Conservation (phyloP, 345 rosid genomes). For the Populus ilicifolia region DNA sequence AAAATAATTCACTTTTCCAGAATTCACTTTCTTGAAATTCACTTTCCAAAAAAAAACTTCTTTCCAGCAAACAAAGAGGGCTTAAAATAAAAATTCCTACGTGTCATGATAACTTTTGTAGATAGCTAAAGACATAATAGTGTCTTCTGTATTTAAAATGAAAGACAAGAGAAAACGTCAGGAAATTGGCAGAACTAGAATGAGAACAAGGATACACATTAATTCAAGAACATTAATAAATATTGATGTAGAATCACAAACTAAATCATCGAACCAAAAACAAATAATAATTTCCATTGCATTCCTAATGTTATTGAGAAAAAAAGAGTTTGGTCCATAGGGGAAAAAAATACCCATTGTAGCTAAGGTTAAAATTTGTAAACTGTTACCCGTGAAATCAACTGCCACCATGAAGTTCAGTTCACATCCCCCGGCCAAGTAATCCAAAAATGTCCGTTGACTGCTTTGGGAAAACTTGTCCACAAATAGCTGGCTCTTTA, state of each 20-base stretch:
- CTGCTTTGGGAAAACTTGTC: conserved; percentile 64
- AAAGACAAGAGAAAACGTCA: neutral
- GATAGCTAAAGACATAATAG: neutral
- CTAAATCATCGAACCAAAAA: neutral
- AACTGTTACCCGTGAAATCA: conserved; percentile 79
- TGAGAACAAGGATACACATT: neutral
- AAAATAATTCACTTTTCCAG: too few species aligned
- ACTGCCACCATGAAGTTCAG: conserved; percentile 93
- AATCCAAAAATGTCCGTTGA: conserved; percentile 76
- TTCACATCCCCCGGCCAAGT: conserved; percentile 76
- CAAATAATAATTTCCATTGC: neutral
- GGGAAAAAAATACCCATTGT: neutral
- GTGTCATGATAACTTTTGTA: neutral
- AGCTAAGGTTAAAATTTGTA: neutral
- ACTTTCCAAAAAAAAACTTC: too few species aligned
- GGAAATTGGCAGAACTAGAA: neutral
- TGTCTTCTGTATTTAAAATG: neutral
- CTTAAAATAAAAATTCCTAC: neutral
- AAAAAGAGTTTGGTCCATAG: neutral
- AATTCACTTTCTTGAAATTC: too few species aligned
- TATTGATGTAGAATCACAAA: neutral
- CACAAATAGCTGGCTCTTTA: conserved; percentile 71
- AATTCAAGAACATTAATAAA: conserved; percentile 5
- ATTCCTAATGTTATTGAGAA: neutral
- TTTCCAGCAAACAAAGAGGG: too few species aligned